Evolutionary conservation across 176 grass and related monocot genomes (phyloP).

Genomic region (Triticum urartu): DNA sequence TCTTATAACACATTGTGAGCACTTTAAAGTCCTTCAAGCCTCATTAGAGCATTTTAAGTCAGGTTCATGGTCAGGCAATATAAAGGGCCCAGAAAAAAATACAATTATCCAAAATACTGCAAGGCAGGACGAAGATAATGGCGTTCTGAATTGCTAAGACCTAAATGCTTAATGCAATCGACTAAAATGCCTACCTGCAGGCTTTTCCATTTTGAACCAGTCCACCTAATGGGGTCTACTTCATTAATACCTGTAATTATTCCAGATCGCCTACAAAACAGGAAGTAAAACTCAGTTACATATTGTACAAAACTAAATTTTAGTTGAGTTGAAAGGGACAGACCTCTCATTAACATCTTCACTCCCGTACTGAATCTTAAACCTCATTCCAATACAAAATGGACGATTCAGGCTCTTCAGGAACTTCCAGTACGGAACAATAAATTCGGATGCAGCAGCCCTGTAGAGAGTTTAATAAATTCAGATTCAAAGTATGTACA

Average conservation of each 20-base stretch:
- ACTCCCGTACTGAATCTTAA: conserved; percentile 71
- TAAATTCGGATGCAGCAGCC: conserved; percentile 66
- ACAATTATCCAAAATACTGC: neutral
- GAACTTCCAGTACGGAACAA: conserved; percentile 81
- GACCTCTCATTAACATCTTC: conserved; percentile 90
- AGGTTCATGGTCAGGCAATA: neutral
- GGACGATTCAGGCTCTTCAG: conserved; percentile 59
- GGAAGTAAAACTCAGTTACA: conserved; percentile 16
- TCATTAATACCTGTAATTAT: conserved; percentile 77
- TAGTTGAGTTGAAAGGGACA: conserved; percentile 4
- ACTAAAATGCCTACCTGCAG: conserved; percentile 58
- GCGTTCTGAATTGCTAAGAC: neutral
- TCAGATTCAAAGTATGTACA: neutral
- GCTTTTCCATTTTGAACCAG: conserved; percentile 96
- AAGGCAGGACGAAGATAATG: neutral
- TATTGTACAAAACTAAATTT: neutral
- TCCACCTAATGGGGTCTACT: conserved; percentile 75
- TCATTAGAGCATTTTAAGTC: neutral
- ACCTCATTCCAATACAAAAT: conserved; percentile 78
- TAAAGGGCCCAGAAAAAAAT: neutral
- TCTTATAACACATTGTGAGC: neutral
- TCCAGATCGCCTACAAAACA: conserved; percentile 63
- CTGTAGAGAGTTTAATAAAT: conserved; percentile 34
- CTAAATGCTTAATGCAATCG: neutral
- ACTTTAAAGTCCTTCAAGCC: neutral